phyloP scores from a whole-genome alignment of 1,139 yeast genomes.

The Yamadazyma blattariae region DNA sequence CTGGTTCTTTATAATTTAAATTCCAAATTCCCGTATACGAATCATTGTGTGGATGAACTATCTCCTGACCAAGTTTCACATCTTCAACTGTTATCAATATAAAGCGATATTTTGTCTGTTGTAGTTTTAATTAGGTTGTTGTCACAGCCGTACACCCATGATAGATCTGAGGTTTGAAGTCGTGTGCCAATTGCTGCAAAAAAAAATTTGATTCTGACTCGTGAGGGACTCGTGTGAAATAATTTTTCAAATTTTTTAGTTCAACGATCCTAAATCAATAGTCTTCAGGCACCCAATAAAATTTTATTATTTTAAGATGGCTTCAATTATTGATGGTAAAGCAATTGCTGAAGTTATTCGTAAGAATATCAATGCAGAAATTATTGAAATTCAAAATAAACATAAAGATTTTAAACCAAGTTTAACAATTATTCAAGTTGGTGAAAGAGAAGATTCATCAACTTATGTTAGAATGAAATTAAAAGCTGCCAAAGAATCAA shows the following conservation, averaged over 20 bases:
- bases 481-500: slow-evolving; percentile 86
- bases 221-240: background rate
- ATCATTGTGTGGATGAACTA: slow-evolving; percentile 9
- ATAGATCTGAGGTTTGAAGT: no score
- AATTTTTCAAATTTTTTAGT: no score
- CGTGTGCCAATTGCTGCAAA: background rate
- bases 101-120: no score
- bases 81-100: no score
- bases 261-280: no score
- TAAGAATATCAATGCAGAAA: slow-evolving; percentile 50
- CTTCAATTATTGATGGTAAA: slow-evolving; percentile 59
- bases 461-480: slow-evolving; percentile 95
- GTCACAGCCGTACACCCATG: no score
- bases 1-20: slow-evolving; percentile 25
- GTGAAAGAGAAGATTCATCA: slow-evolving; percentile 83
- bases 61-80: no score
- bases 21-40: slow-evolving; percentile 14
- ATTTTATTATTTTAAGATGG: no score
- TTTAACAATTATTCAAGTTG: slow-evolving; percentile 85
- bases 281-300: no score
- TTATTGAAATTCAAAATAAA: slow-evolving; percentile 49
- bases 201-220: background rate
- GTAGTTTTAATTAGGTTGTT: no score
- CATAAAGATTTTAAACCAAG: slow-evolving; percentile 71
- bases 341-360: slow-evolving; percentile 60